Evolutionary conservation across 1,284 basidiomycete species (phyloP).

Genomic region (Pterulicium gracile): DNA sequence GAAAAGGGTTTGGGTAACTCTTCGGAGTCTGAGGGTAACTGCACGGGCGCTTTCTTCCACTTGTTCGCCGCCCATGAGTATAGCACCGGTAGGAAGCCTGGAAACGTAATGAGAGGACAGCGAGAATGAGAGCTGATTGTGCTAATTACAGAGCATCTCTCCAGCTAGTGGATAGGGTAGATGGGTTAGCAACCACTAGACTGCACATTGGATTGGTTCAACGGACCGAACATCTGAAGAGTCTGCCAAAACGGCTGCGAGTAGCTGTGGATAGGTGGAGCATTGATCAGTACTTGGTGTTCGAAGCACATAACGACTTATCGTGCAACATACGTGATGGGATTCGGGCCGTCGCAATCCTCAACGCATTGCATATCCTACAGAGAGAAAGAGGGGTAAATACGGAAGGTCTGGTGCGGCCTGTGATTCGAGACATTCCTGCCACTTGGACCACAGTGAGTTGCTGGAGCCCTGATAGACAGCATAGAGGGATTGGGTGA

Average conservation of each 20-base stretch:
- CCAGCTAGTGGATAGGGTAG: slow-evolving; percentile 54
- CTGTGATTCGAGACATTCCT: slow-evolving; percentile 31
- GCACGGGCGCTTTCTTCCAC: slow-evolving; percentile 37
- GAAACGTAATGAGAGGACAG: slow-evolving; percentile 16
- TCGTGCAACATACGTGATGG: neutral
- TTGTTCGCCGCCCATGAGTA: slow-evolving; percentile 50
- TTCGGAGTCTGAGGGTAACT: slow-evolving; percentile 42
- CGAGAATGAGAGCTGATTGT: slow-evolving; percentile 21
- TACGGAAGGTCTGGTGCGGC: slow-evolving; percentile 8
- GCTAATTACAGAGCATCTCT: slow-evolving; percentile 78
- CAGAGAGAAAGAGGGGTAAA: slow-evolving; percentile 8
- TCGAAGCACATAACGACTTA: no score
- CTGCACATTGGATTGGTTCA: slow-evolving; percentile 11
- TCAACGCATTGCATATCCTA: slow-evolving; percentile 95
- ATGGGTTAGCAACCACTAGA: slow-evolving; percentile 20
- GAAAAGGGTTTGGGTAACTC: slow-evolving; percentile 19
- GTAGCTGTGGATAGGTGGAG: no score
- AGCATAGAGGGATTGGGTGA: slow-evolving; percentile 7
- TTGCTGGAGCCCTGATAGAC: slow-evolving; percentile 58
- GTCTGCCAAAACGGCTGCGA: slow-evolving; percentile 94
- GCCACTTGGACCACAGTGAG: slow-evolving; percentile 74
- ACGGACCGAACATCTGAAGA: slow-evolving; percentile 85
- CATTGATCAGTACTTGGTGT: no score
- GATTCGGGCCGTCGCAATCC: slow-evolving; percentile 27
- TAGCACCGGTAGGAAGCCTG: slow-evolving; percentile 77